A percentile compares a stretch with the other conserved stretches of the same genome.
Conservation (phyloP, 1,284 basidiomycete species). For the Stereum hirsutum region DNA sequence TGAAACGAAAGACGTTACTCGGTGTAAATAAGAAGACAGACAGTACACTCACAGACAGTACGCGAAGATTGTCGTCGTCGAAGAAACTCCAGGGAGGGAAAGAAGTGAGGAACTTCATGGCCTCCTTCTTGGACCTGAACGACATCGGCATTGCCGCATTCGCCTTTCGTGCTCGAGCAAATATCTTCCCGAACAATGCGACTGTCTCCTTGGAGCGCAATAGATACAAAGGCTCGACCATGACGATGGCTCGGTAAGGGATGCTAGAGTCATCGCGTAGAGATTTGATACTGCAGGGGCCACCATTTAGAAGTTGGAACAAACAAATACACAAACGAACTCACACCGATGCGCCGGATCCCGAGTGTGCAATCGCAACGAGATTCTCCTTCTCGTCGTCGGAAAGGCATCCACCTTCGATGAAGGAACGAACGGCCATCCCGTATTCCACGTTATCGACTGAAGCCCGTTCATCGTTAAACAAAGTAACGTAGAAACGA, state of each 20-base stretch:
- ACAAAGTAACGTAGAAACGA: background rate
- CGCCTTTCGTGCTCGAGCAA: background rate
- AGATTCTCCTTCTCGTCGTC: background rate
- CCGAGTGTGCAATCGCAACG: constrained; percentile 1
- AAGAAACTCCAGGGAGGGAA: background rate
- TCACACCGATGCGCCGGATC: background rate
- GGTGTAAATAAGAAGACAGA: background rate
- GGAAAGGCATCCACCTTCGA: background rate
- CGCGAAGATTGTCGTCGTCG: background rate
- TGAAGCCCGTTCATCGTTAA: background rate
- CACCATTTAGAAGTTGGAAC: background rate
- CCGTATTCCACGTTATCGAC: background rate
- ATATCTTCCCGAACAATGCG: background rate
- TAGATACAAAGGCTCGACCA: constrained; percentile 1
- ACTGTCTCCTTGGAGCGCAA: background rate
- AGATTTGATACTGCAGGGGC: background rate
- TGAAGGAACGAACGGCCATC: background rate
- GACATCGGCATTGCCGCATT: background rate
- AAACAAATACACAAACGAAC: background rate
- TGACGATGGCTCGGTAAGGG: background rate
- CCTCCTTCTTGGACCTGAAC: background rate
- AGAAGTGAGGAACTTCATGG: background rate
- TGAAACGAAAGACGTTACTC: background rate
- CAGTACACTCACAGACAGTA: background rate
- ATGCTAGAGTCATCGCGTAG: background rate